Evolutionary conservation across 163 green algal genomes (phyloP), one percentile per base, ranked within the genome.

Genomic region (Scenedesmus sp.): DNA sequence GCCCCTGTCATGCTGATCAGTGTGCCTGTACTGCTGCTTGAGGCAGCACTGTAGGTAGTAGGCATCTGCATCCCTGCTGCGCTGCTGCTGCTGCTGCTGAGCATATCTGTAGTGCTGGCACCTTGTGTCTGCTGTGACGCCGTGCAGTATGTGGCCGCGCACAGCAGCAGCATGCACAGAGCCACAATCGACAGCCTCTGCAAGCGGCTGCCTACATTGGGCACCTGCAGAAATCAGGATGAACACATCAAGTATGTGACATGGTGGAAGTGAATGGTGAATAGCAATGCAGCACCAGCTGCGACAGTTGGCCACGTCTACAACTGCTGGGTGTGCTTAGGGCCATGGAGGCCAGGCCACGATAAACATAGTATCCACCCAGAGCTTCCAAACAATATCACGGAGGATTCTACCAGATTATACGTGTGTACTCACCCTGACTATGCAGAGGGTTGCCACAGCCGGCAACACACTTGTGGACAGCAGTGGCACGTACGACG

Each of bases 141-240:
- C 33, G 12, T 37, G 22, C 42, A 68, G 53, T 43, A 35, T 26
- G 59, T 30, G 59, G 43, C 26, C n/a, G 35, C 56, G 56, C 68
- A 68, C 35, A 80, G 35, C 56, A 88, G 53, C 35, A 80, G 37
- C 56, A 88, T 35, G 56, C 83, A 81, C 40, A 88, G 35, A 18
- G 40, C 56, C 16, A n/a, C 37, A 53, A 65, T 30, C 13, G 83
- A 35, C 46, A 68, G 35, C 33, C 22, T 80, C 24, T 59, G 83
- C 16, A 88, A 59, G 2, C 37, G 56, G n/a, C 56, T 88, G 42
- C 83, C 59, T 35, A 68, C 0, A 10, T 59, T 1, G 20, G 83
- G 83, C 83, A 80, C 83, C 83, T 88, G 83, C 83, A 80, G 4
- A 3, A 13, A 49, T 51, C 53, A 42, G 12, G 20, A 7, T 42